phyloP scores from a whole-genome alignment of 306 rosid species.

The Trifolium repens region DNA sequence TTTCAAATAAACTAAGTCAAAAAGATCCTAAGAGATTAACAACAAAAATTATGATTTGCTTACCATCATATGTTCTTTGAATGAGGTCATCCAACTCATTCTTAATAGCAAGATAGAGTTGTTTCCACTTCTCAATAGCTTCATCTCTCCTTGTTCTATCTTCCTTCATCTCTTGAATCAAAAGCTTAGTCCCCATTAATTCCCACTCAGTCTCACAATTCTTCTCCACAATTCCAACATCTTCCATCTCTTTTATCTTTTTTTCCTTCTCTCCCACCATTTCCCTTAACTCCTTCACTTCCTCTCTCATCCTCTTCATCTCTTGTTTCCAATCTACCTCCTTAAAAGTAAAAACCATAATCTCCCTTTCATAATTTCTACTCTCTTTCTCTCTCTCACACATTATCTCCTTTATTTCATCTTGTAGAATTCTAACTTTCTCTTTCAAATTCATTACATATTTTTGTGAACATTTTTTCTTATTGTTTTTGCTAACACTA shows the following conservation, averaged over 20 bases:
- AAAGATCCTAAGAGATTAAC: neutral
- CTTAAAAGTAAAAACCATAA: constrained; percentile 71
- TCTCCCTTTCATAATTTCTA: constrained; percentile 66
- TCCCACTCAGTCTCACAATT: constrained; percentile 57
- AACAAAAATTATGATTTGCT: neutral
- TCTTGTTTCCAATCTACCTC: constrained; percentile 92
- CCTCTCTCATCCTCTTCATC: constrained; percentile 74
- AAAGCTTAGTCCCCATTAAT: constrained; percentile 51
- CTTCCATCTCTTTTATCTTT: constrained; percentile 56
- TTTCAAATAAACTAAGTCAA: neutral
- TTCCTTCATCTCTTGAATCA: constrained; percentile 74
- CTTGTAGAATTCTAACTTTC: constrained; percentile 61
- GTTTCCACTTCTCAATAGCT: constrained; percentile 95
- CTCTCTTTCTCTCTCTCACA: constrained; percentile 66
- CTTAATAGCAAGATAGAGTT: constrained; percentile 87
- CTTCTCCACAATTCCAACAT: constrained; percentile 8
- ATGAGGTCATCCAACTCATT: constrained; percentile 92
- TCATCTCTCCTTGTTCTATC: constrained; percentile 82
- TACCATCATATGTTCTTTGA: constrained; percentile 70
- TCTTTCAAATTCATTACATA: constrained; percentile 55
- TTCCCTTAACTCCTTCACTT: constrained; percentile 67
- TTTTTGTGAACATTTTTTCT: constrained; percentile 42
- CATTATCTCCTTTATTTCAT: constrained; percentile 65
- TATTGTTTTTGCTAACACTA: constrained; percentile 55
- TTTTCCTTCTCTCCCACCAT: constrained; percentile 68